A percentile compares a stretch with the other conserved stretches of the same genome.
Conservation (phyloP, 306 rosid species). For the Begonia masoniana region DNA sequence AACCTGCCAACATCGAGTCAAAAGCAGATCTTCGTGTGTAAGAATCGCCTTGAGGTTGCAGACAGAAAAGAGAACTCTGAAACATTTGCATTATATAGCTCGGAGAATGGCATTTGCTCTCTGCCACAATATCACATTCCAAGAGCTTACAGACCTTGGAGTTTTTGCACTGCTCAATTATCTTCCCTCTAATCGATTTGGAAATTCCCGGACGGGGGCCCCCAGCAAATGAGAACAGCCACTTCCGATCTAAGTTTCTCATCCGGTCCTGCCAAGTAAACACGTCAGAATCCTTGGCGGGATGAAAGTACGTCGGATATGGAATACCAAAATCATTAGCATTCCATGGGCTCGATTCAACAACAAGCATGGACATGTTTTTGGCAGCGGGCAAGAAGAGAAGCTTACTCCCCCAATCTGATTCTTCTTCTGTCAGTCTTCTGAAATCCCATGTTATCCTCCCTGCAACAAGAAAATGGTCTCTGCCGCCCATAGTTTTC, state of each 20-base stretch:
- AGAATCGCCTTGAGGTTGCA: constrained; percentile 98
- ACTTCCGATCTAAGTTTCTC: constrained; percentile 31
- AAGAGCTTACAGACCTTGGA: constrained; percentile 66
- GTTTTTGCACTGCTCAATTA: constrained; percentile 63
- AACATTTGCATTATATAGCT: constrained; percentile 97
- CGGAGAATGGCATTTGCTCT: constrained; percentile 96
- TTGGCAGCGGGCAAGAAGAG: constrained; percentile 84
- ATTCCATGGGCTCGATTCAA: constrained; percentile 98
- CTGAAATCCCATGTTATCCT: constrained; percentile 97
- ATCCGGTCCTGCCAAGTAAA: constrained; percentile 40
- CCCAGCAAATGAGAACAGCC: constrained; percentile 97
- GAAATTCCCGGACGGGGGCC: constrained; percentile 94
- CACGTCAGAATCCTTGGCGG: constrained; percentile 82
- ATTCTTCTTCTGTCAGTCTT: constrained; percentile 57
- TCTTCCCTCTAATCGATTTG: constrained; percentile 79
- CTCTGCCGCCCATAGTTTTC: constrained; percentile 77
- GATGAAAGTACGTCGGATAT: constrained; percentile 95
- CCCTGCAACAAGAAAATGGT: constrained; percentile 94
- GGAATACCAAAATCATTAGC: constrained; percentile 96
- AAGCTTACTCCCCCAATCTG: constrained; percentile 92
- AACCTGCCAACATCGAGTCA: constrained; percentile 92
- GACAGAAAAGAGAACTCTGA: constrained; percentile 87
- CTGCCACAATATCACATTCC: constrained; percentile 81
- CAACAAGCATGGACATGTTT: constrained; percentile 99
- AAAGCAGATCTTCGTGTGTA: constrained; percentile 93